phyloP scores from a whole-genome alignment of 2,329 filamentous ascomycete species.

The Aureobasidium sp. region DNA sequence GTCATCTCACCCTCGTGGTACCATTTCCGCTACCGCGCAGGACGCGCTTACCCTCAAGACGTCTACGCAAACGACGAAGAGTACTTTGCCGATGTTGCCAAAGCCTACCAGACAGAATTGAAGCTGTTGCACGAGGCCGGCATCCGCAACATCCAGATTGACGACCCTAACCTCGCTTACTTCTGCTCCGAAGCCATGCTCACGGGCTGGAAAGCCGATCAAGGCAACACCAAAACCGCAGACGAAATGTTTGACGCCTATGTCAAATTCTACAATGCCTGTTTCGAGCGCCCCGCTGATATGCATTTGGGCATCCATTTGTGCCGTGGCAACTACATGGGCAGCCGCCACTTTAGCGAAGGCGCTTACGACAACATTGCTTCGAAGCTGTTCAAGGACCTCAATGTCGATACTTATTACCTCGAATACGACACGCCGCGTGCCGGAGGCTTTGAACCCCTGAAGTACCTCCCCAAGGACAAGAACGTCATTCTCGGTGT shows the following conservation, averaged over 20 bases:
- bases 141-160: constrained; percentile 37
- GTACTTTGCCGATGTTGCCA: constrained; percentile 36
- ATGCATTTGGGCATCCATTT: constrained; percentile 71
- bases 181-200: constrained; percentile 66
- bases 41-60: constrained; percentile 33
- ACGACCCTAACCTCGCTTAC: constrained; percentile 41
- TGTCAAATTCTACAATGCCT: constrained; percentile 67
- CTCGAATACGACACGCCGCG: constrained; percentile 38
- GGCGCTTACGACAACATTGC: constrained; percentile 30
- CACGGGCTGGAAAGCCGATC: constrained; percentile 57
- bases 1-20: constrained; percentile 62
- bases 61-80: constrained; percentile 37
- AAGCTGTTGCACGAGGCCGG: constrained; percentile 34
- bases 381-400: constrained; percentile 26
- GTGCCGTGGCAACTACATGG: constrained; percentile 45
- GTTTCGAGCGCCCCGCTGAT: constrained; percentile 56
- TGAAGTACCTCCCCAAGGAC: constrained; percentile 33
- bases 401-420: constrained; percentile 31
- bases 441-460: constrained; percentile 37
- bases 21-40: constrained; percentile 54
- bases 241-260: constrained; percentile 66
- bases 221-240: constrained; percentile 56
- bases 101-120: constrained; percentile 36
- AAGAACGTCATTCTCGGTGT: constrained; percentile 38
- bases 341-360: constrained; percentile 36